These are phyloP conservation scores for Scenedesmus sp. DNA, from an alignment of 163 green algal genomes.

Conservation along the genomic window DNA sequence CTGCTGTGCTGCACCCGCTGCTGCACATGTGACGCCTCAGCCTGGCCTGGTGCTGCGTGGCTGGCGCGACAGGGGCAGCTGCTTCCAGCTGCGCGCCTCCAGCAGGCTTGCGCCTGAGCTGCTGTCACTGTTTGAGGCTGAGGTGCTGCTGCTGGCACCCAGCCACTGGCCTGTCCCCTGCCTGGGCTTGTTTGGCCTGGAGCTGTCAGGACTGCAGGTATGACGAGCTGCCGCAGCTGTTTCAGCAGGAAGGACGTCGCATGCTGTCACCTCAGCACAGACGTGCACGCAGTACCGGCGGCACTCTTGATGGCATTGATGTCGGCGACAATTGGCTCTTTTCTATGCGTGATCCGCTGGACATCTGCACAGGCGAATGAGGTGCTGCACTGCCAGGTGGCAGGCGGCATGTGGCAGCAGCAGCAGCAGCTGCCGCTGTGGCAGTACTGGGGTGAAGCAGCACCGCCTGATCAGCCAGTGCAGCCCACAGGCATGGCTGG, in stretches of 20 bases:
- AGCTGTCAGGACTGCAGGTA: slow-evolving; percentile 21
- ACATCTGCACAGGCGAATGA: slow-evolving; percentile 2
- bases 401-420: not conserved
- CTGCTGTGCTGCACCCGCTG: not conserved
- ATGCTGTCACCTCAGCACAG: too few relatives aligned
- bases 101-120: slow-evolving; percentile 36
- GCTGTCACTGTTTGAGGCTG: slow-evolving; percentile 43
- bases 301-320: too few relatives aligned
- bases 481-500: slow-evolving; percentile 10
- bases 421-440: slow-evolving; percentile 40
- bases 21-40: not conserved
- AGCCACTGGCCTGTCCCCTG: not conserved
- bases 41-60: slow-evolving; percentile 33
- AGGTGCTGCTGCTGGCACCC: slow-evolving; percentile 50
- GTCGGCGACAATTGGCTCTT: too few relatives aligned
- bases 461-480: slow-evolving; percentile 16
- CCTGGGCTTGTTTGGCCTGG: slow-evolving; percentile 40
- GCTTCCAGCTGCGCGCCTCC: slow-evolving; percentile 48
- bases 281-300: too few relatives aligned
- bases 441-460: slow-evolving; percentile 31
- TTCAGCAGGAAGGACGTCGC: too few relatives aligned
- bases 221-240: not conserved
- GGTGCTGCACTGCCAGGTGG: slow-evolving; percentile 13
- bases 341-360: too few relatives aligned
- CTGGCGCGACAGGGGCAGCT: slow-evolving; percentile 52